phyloP scores from a whole-genome alignment of 2,329 filamentous ascomycete genomes.

The Cytospora paraplurivora region DNA sequence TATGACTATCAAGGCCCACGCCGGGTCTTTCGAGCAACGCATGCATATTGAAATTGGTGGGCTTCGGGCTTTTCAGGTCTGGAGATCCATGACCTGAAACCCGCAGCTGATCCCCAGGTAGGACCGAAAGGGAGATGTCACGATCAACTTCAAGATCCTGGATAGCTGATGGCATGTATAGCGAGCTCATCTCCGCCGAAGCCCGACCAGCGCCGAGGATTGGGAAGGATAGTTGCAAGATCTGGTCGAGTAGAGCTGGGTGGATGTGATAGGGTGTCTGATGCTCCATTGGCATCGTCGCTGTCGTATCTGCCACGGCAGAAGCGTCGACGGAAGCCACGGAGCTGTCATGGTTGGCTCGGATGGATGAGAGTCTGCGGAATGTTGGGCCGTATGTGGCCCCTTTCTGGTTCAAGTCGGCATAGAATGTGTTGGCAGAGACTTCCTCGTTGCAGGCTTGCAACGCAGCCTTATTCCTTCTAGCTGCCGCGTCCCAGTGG shows the following conservation, averaged over 20 bases:
- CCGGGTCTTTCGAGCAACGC: constrained; percentile 20
- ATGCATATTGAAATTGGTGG: constrained; percentile 32
- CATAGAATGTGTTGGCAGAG: constrained; percentile 19
- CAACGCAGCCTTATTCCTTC: constrained; percentile 16
- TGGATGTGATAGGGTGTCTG: constrained; percentile 49
- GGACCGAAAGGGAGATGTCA: not conserved
- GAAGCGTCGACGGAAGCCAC: constrained; percentile 38
- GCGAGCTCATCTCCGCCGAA: constrained; percentile 14
- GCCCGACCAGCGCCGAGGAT: constrained; percentile 39
- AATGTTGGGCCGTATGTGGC: constrained; percentile 29
- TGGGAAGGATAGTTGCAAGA: constrained; percentile 45
- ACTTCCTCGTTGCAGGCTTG: constrained; percentile 16
- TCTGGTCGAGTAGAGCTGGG: constrained; percentile 49
- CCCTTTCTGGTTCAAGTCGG: constrained; percentile 25
- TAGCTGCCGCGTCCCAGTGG: not conserved
- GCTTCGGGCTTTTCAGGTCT: constrained; percentile 11
- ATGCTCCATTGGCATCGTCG: constrained; percentile 47
- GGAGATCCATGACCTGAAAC: constrained; percentile 21
- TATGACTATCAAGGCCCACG: not conserved
- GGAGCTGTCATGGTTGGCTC: constrained; percentile 32
- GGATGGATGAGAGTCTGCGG: constrained; percentile 14
- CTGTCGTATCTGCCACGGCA: constrained; percentile 45
- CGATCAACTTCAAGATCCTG: constrained; percentile 31
- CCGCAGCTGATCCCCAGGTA: constrained; percentile 16
- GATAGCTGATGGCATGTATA: constrained; percentile 34